Evolutionary conservation across 228 moss, liverwort and hornwort species (phyloP).

Genomic region (Sphagnum fallax): DNA sequence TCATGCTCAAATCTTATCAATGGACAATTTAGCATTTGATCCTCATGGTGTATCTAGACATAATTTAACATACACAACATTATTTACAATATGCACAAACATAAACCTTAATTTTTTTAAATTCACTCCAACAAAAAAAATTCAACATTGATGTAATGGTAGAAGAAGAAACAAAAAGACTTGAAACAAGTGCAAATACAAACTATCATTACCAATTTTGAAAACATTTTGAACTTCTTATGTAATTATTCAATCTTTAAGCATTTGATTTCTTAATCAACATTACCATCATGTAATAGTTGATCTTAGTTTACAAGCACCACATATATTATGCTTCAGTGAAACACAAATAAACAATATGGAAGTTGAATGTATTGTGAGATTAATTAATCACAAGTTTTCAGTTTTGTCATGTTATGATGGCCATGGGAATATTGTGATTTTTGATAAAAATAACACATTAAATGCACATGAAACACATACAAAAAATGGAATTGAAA

Average conservation of each 20-base stretch:
- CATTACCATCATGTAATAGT: not conserved
- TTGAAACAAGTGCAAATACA: not conserved
- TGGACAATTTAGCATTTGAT: not conserved
- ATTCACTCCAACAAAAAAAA: not conserved
- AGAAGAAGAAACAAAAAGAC: no score
- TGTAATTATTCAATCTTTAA: not conserved
- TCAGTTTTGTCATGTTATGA: not conserved
- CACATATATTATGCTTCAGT: not conserved
- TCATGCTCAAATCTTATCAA: not conserved
- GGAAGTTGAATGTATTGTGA: no score
- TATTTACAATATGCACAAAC: not conserved
- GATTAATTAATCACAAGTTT: not conserved
- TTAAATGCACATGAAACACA: no score
- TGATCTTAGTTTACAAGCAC: not conserved
- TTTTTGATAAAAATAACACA: not conserved
- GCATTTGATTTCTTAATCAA: not conserved
- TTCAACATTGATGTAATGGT: no score
- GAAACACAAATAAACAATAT: not conserved
- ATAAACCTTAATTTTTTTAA: not conserved
- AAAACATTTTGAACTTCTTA: not conserved
- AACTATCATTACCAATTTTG: not conserved
- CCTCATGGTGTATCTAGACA: not conserved
- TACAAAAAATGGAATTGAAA: not conserved
- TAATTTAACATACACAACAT: not conserved
- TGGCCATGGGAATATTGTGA: not conserved